A percentile compares a stretch with the other conserved stretches of the same genome.
Conservation (phyloP, 129 eudicot species). For the Arctium minus region DNA sequence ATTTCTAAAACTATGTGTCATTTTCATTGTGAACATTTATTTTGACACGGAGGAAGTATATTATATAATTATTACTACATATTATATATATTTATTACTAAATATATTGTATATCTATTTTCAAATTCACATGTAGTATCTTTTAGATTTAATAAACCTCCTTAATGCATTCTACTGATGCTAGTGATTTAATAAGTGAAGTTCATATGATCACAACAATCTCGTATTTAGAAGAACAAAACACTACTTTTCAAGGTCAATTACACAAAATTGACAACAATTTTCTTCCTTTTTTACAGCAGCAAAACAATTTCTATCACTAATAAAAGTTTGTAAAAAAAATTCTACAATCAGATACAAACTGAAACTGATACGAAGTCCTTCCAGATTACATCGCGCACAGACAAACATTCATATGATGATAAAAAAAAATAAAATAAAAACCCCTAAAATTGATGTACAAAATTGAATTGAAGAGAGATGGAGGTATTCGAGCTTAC, state of each 20-base stretch:
- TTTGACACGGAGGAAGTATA: too few relatives aligned
- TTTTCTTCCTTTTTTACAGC: not conserved
- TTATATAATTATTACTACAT: too few relatives aligned
- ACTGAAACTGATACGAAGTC: not conserved
- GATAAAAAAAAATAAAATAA: not conserved
- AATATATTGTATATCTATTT: too few relatives aligned
- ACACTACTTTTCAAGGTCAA: not conserved
- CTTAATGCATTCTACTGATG: not conserved
- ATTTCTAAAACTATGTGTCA: too few relatives aligned
- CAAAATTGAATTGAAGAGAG: not conserved
- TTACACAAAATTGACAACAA: not conserved
- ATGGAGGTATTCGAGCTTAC: conserved; percentile 32
- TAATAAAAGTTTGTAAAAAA: not conserved
- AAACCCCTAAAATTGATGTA: not conserved
- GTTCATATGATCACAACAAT: not conserved
- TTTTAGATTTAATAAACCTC: not conserved
- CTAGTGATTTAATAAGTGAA: not conserved
- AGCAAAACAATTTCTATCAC: not conserved
- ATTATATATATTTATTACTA: too few relatives aligned
- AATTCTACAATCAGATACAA: not conserved
- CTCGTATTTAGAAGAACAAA: not conserved
- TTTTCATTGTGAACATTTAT: too few relatives aligned
- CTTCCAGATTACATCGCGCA: not conserved
- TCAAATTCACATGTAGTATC: too few relatives aligned
- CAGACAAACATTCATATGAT: not conserved